Evolutionary conservation across 495 filamentous ascomycete genomes (phyloP), one percentile per base, ranked within the genome.

Genomic region (Penicillium chermesinum): DNA sequence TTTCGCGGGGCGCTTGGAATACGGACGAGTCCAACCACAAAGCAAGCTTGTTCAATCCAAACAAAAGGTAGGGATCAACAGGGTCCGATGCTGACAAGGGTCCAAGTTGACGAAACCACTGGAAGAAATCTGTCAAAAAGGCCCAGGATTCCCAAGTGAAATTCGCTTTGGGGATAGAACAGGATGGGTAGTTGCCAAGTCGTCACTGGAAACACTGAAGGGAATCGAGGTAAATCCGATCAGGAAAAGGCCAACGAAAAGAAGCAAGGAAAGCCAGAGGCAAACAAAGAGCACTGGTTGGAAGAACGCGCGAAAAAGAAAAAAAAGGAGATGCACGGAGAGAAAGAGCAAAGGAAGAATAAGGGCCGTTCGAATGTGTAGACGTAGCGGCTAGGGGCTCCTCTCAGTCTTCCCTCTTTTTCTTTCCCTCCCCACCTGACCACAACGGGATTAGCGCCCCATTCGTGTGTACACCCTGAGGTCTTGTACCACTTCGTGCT

Each of bases 341-440:
- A 55, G 53, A 51, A 46, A 51, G 41, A 48, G 40, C 47, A 53
- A 48, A 46, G 50, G 49, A 47, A 46, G 38, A 45, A 46, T 39
- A 44, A 53, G 55, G 52, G 50, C 42, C 53, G 52, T 48, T 41
- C n/a, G 15, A 17, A 40, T 48, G 36, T 48, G 36, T 20, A 16
- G 33, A 22, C 22, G 54, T 51, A 73, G 68, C 66, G 64, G 66
- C 66, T 64, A 60, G 59, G 57, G 58, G 66, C 56, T 48, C 45
- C 45, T 30, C 25, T 30, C 25, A 5, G 5, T 30, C n/a, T 30
- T 30, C 25, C 25, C 25, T 30, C 25, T 30, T 30, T 30, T 30
- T 30, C 25, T 30, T 30, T 30, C 25, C 25, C 25, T 30, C 25
- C 45, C 45, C 45, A 48, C 45, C 45, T 48, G 45, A 48, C 59